Evolutionary conservation across 768 basidiomycete genomes (phyloP), one percentile per base, ranked within the genome.

Genomic region (Infundibulicybe gibba): DNA sequence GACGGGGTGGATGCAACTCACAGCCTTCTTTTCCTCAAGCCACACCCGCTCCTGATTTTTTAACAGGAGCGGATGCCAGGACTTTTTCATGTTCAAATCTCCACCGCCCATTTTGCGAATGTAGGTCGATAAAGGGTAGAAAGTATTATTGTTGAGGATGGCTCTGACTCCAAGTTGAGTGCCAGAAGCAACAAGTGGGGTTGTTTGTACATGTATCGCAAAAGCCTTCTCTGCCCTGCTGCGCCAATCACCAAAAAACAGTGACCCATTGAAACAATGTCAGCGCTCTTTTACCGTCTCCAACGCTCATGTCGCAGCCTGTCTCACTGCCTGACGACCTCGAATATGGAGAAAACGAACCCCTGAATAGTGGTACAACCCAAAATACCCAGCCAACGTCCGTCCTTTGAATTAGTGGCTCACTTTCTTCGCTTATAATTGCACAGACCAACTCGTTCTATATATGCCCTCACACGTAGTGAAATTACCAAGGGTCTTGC

Each of bases 21-120:
- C 92, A 45, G 94, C 93, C 62, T 90, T 87, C 80, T 95, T 94
- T 69, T 99, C 97, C 67, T 95, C 90, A 47, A 97, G 79, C 95
- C 97, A 98, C 59, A 98, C 97, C 80, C 90, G 83, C 83, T 95
- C 92, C 85, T 97, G 95, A 71, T 95, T 95, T 65, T 92, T 93
- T 68, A 97, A 68, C 69, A 95, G 89, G 77, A 94, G 85, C 79
- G 94, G 94, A 66, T 97, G 94, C 94, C 94, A 97, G 54, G 91
- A 94, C 80, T 97, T 95, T 71, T 90, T 97, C 94, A 98, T 98
- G 62, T 98, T 98, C 64, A 97, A 77, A 67, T 97, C 94, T 51
- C 90, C 94, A 49, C 94, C 94, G 82, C 94, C 94, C 94, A 97
- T 97, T 59, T 97, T 77, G 57, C 56, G 60, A 46, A 51, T 48